phyloP scores from a whole-genome alignment of 352 stramenopile genomes.

The Globisporangium splendens region DNA sequence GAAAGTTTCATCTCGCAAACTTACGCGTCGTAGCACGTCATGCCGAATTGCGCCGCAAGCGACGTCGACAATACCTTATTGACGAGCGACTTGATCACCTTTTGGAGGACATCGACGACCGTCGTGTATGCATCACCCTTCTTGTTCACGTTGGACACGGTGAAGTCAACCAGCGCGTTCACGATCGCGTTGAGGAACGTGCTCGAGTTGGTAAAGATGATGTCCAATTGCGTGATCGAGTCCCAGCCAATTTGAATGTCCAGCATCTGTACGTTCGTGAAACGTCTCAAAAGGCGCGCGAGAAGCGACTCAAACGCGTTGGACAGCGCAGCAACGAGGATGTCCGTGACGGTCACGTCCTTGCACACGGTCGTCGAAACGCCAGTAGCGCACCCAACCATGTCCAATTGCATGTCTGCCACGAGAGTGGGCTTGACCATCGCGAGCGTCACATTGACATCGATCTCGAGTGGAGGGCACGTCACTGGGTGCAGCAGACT shows the following conservation, averaged over 20 bases:
- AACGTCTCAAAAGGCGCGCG: constrained; percentile 28
- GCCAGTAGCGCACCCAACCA: constrained; percentile 32
- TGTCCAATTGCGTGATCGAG: constrained; percentile 47
- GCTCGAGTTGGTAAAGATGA: constrained; percentile 38
- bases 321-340: constrained; percentile 29
- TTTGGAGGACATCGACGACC: constrained; percentile 34
- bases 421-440: constrained; percentile 31
- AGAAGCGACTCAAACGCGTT: constrained; percentile 32
- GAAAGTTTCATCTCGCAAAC: not conserved
- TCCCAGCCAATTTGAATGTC: constrained; percentile 34
- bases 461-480: constrained; percentile 34
- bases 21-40: constrained; percentile 37
- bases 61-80: constrained; percentile 45
- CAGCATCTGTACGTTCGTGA: constrained; percentile 31
- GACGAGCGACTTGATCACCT: constrained; percentile 38
- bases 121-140: constrained; percentile 55
- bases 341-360: constrained; percentile 41
- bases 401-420: constrained; percentile 30
- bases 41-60: constrained; percentile 37
- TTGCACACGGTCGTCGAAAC: constrained; percentile 39
- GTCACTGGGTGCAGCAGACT: constrained; percentile 43
- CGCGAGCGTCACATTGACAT: constrained; percentile 32
- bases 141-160: constrained; percentile 53
- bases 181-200: constrained; percentile 40
- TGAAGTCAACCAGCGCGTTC: constrained; percentile 48